Base-by-base conservation (phyloP, 2,329 filamentous ascomycete genomes). In the Scedosporium minutisporum region DNA sequence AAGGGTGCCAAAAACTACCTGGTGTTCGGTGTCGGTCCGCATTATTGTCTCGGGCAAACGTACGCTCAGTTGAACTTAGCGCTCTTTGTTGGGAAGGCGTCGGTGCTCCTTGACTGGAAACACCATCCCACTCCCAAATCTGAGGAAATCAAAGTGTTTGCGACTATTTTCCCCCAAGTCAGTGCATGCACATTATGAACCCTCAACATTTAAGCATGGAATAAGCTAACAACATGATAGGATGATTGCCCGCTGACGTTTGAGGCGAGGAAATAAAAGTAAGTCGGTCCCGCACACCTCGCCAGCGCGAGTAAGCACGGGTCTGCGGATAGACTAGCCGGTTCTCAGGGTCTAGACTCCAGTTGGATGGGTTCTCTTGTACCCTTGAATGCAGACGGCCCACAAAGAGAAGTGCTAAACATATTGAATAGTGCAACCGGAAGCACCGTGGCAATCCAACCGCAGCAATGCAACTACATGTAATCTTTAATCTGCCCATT, bases 111-210 rank as follows among this genome's bases (percentile, higher is more conserved):
- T 68, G 87, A 97, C 75, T 97, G 93, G 93, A 84, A 87, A 74
- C 95, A 99, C 75, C 86, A 91, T 73, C 77, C 91, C 18, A 97
- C 95, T 10, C 86, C 89, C 0, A 71, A 81, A 64, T 96, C 91
- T 0, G 95, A 99, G 78, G 88, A 96, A 76, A 97, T 99, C 76
- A 93, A 96, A 80, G 93, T 97, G 68, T 99, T 97, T 78, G 95
- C 95, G 48, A 97, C 92, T 29, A 96, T 99, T 69, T 99, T 99
- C 83, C 95, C 95, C 63, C 89, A 89, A 89, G 93, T 96, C 78
- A 75, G 87, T 78, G 60, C 46, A 6, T 59, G 29, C 51, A 64
- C 63, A 65, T 38, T 51, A 62, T 4, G 42, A 21, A 25, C 61
- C 9, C 6, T 6, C n/a, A 9, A 64, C 18, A 29, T 62, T 61